Percentiles rank a stretch among this genome's conserved stretches.
These are phyloP conservation scores for Hemileccinum impolitum DNA, from an alignment of 768 basidiomycete genomes.

Conservation along the genomic window DNA sequence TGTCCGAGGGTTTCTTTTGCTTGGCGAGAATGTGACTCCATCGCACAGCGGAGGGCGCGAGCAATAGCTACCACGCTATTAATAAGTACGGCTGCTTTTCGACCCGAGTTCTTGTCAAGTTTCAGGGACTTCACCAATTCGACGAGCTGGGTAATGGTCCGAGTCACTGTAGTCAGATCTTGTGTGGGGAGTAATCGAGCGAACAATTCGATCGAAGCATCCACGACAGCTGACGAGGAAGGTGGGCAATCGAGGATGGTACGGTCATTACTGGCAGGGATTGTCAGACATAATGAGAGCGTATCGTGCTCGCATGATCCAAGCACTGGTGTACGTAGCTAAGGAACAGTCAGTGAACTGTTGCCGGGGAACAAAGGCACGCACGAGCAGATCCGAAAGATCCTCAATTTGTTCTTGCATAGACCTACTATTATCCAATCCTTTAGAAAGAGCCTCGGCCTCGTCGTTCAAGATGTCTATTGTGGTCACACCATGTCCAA, in stretches of 20 bases:
- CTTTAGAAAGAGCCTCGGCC: slow-evolving; percentile 22
- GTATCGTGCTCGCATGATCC: slow-evolving; percentile 87
- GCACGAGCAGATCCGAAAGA: slow-evolving; percentile 73
- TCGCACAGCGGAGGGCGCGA: slow-evolving; percentile 60
- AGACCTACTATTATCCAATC: slow-evolving; percentile 37
- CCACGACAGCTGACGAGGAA: slow-evolving; percentile 77
- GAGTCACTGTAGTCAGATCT: slow-evolving; percentile 55
- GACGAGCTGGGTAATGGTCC: slow-evolving; percentile 54
- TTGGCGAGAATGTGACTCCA: slow-evolving; percentile 50
- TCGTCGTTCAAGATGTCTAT: slow-evolving; percentile 51
- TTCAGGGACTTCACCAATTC: slow-evolving; percentile 71
- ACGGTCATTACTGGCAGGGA: slow-evolving; percentile 42
- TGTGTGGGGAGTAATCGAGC: slow-evolving; percentile 75
- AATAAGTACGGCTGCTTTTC: slow-evolving; percentile 78
- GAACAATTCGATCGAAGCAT: slow-evolving; percentile 87
- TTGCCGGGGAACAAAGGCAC: slow-evolving; percentile 17
- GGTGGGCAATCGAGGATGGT: slow-evolving; percentile 62
- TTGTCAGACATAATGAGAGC: slow-evolving; percentile 60
- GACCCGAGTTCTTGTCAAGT: slow-evolving; percentile 82
- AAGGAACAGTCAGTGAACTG: slow-evolving; percentile 1
- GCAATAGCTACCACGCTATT: slow-evolving; percentile 78
- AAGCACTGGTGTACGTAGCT: slow-evolving; percentile 66
- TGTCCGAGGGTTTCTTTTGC: slow-evolving; percentile 66
- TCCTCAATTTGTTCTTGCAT: slow-evolving; percentile 81
- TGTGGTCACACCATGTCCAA: slow-evolving; percentile 86